Conservation (phyloP, 2,329 filamentous ascomycete species). For the Diplodia seriata region DNA sequence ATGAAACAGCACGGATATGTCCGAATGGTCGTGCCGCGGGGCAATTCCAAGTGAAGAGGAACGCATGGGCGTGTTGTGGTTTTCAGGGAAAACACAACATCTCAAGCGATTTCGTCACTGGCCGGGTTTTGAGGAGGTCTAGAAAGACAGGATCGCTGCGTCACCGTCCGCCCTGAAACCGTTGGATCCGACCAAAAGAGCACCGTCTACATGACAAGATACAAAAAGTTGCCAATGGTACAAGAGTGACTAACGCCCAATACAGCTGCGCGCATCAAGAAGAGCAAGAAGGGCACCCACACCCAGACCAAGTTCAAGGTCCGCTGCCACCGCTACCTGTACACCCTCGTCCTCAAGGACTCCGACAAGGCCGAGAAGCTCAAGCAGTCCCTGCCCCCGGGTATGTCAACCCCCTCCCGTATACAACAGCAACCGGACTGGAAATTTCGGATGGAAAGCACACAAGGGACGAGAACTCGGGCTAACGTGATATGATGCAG, state of each 20-base stretch:
- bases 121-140: neutral
- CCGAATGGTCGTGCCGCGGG: neutral
- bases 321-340: conserved; percentile 94
- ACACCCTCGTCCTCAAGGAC: conserved; percentile 99
- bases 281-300: conserved; percentile 85
- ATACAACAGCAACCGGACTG: neutral
- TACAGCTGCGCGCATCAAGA: conserved; percentile 69
- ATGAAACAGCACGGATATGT: neutral
- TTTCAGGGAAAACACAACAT: neutral
- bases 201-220: neutral
- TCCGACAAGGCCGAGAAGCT: conserved; percentile 99
- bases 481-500: conserved; percentile 45
- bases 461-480: neutral
- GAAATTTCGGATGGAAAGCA: neutral
- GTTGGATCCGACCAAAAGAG: neutral
- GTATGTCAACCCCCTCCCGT: conserved; percentile 65
- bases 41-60: neutral
- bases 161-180: neutral
- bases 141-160: conserved; percentile 7
- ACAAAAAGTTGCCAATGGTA: neutral
- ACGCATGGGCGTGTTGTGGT: neutral
- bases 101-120: neutral
- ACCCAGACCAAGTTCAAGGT: conserved; percentile 99
- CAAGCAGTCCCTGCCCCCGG: conserved; percentile 97
- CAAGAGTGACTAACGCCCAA: neutral